Conservation (phyloP, 2,329 filamentous ascomycete genomes). For the Trichoderma endophyticum region DNA sequence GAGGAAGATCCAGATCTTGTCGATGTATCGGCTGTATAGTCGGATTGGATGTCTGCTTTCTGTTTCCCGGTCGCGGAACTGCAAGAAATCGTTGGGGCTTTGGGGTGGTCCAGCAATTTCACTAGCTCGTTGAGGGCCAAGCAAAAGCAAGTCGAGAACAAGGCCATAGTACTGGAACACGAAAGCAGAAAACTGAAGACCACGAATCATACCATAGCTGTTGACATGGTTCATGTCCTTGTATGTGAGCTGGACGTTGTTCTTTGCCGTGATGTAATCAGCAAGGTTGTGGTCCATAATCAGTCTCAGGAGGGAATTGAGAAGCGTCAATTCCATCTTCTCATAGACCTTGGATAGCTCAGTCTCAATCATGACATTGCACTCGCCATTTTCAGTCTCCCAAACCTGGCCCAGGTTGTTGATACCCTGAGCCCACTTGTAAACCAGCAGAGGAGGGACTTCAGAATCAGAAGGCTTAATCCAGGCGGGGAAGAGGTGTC, state of each 20-base stretch:
- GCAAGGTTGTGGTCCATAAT: constrained; percentile 99
- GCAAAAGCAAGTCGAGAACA: constrained; percentile 85
- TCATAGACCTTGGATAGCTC: constrained; percentile 99
- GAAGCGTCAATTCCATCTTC: constrained; percentile 94
- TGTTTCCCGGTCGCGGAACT: constrained; percentile 90
- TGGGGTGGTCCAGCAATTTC: constrained; percentile 95
- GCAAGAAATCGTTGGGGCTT: constrained; percentile 93
- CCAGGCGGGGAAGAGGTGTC: constrained; percentile 95
- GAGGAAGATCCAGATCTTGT: constrained; percentile 98
- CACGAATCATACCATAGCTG: constrained; percentile 96
- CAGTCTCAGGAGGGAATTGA: constrained; percentile 86
- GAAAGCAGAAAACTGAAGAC: constrained; percentile 95
- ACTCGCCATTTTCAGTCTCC: constrained; percentile 91
- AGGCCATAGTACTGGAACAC: constrained; percentile 99
- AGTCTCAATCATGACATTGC: constrained; percentile 98
- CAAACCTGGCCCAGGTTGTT: constrained; percentile 96
- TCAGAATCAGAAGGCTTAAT: constrained; percentile 99
- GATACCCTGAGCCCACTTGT: constrained; percentile 99
- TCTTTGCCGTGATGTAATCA: constrained; percentile 98
- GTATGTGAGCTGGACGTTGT: constrained; percentile 98
- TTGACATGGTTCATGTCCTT: constrained; percentile 99
- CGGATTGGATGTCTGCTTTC: constrained; percentile 93
- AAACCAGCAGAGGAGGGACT: constrained; percentile 87
- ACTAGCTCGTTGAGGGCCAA: constrained; percentile 92
- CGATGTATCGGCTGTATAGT: constrained; percentile 96